Evolutionary conservation across 306 rosid genomes (phyloP).

Genomic region (Malus fusca): DNA sequence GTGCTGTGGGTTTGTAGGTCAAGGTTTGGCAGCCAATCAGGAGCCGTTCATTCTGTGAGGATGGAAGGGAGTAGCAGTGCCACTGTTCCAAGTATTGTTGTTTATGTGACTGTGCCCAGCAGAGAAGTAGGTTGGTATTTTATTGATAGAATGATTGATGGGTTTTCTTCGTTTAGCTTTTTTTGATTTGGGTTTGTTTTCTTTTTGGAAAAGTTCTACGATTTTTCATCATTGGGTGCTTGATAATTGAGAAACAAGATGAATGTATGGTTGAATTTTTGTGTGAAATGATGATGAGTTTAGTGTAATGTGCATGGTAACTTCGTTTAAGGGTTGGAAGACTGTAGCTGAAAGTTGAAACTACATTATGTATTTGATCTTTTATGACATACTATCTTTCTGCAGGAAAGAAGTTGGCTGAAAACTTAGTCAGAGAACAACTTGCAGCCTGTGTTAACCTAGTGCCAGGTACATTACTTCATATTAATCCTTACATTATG

Average conservation of each 20-base stretch:
- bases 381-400: background rate
- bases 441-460: slow-evolving; percentile 96
- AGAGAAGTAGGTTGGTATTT: slow-evolving; percentile 62
- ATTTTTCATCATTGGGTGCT: background rate
- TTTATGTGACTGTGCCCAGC: slow-evolving; percentile 90
- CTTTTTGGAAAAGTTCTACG: background rate
- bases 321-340: background rate
- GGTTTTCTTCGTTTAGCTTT: background rate
- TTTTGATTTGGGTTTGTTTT: background rate
- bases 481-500: background rate
- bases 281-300: background rate
- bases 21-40: slow-evolving; percentile 35
- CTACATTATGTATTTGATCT: background rate
- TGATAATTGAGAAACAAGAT: background rate
- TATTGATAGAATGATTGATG: background rate
- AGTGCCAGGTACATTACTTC: slow-evolving; percentile 65
- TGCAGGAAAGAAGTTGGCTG: slow-evolving; percentile 87
- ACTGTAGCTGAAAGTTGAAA: background rate
- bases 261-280: background rate
- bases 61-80: slow-evolving; percentile 56
- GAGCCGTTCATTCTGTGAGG: slow-evolving; percentile 21
- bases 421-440: slow-evolving; percentile 71
- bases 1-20: slow-evolving; percentile 34
- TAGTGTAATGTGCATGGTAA: background rate
- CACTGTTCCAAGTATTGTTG: slow-evolving; percentile 82